Evolutionary conservation across 169 alveolate species (phyloP), one percentile per base, ranked within the genome.

Genomic region (Babesia gibsoni): DNA sequence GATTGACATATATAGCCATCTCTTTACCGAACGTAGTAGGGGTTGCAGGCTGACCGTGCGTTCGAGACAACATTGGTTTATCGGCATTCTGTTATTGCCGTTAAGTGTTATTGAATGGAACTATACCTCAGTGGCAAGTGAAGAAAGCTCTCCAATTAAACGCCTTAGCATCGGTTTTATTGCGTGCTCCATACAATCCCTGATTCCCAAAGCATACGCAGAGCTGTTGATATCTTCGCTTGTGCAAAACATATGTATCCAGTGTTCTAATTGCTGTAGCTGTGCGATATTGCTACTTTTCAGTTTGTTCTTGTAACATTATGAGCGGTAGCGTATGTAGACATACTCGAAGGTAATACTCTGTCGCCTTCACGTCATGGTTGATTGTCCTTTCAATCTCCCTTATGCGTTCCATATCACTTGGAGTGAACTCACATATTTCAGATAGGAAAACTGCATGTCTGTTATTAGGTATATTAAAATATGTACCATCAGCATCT

Each of bases 1-100:
- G 73, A 35, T 68, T 27, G 84, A 68, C 74, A 57, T 65, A 27
- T 52, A 92, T 94, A 18, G 97, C 96, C 41, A 94, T 50, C 84
- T 96, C 99, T 72, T 96, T 96, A 23, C 99, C 99, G 23, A 96
- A 91, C 0, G 99, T 96, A 16, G 99, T 94, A 5, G 99, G 97
- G 35, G 97, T 83, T 20, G 99, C 99, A 6, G 98, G 95, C 73
- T 96, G 96, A 12, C 99, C 99, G 70, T 96, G 99, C 10, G 99
- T 96, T 68, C 97, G 89, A 10, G 96, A 73, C 58, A 96, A 87
- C 93, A 96, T 89, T 0, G 99, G 92, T 22, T 84, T 73, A 43
- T 84, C 84, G 7, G 98, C 92, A 65, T 89, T 82, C 83, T 91
- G 68, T 1, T 46, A 16, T 12, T 32, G 35, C 39, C 53, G 2